These are phyloP conservation scores for Acmispon strigosus DNA, from an alignment of 306 rosid species.

Conservation along the genomic window DNA sequence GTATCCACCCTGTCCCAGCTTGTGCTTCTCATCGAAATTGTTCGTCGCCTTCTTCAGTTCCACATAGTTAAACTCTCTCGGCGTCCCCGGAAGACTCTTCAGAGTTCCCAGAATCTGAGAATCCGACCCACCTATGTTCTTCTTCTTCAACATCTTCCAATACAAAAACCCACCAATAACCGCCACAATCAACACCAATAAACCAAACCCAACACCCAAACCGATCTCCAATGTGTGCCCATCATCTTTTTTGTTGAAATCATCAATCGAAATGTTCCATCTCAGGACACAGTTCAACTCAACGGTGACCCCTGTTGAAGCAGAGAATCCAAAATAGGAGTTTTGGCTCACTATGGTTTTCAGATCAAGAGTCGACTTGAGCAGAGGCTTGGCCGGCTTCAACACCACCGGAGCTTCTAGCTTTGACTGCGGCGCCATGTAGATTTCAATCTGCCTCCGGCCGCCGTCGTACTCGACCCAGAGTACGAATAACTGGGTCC, in stretches of 20 bases:
- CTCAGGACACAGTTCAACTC: conserved; percentile 55
- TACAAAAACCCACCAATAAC: conserved; percentile 15
- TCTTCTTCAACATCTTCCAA: conserved; percentile 6
- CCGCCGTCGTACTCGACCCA: conserved; percentile 61
- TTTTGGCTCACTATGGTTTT: conserved; percentile 4
- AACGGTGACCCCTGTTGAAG: conserved; percentile 43
- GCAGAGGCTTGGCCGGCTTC: conserved; percentile 35
- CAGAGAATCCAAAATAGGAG: conserved; percentile 66
- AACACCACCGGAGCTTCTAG: not conserved
- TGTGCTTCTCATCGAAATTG: conserved; percentile 48
- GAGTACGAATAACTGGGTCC: conserved; percentile 21
- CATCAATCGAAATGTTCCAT: conserved; percentile 62
- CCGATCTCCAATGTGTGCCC: conserved; percentile 19
- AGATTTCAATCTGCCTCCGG: conserved; percentile 25
- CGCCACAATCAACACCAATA: not conserved
- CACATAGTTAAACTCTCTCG: conserved; percentile 45
- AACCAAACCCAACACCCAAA: conserved; percentile 40
- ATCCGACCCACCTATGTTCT: conserved; percentile 5
- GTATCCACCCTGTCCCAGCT: conserved; percentile 67
- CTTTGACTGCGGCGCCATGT: conserved; percentile 25
- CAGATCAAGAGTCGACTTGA: conserved; percentile 35
- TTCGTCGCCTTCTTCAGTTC: conserved; percentile 71
- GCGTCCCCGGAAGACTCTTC: conserved; percentile 65
- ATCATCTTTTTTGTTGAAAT: not conserved
- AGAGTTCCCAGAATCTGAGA: conserved; percentile 50